Base-by-base conservation (phyloP, 148 eudicot genomes). In the Fagopyrum homotropicum region DNA sequence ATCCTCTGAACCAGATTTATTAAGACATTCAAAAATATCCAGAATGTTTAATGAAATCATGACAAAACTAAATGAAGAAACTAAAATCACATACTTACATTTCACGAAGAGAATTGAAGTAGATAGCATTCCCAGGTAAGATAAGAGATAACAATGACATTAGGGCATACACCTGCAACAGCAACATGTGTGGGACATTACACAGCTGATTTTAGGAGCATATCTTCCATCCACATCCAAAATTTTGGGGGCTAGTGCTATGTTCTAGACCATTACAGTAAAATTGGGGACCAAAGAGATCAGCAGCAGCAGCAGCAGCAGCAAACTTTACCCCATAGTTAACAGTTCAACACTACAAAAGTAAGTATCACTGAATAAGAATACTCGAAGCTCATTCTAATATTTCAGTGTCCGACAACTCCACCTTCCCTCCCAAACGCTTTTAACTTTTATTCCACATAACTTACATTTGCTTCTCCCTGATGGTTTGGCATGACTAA, bases 61-160 rank as follows among this genome's bases (percentile, higher is more conserved):
- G 15, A 9, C 43, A 60, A 60, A 9, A 61, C 68, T 29, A 61
- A 61, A 61, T 29, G 43, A 61, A 66, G 46, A 66, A 16, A 55
- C 63, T 15, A 29, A 15, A 74, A 48, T 51, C 6, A 52, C 12
- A 55, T 72, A 84, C 98, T 92, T 85, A 92, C 98, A 95, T 85
- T 92, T 95, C 98, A 52, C 98, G 84, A 45, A 95, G 61, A 71
- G 97, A 92, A 80, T 92, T 88, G 79, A 92, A 95, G 77, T 89
- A 95, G 74, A 95, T 92, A 69, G 97, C 83, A 16, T 86, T 86
- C 78, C 83, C 87, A 63, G 87, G 91, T 76, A 87, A 78, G 74
- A 92, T 49, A 72, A 95, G 89, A 5, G 98, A 88, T 79, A 95
- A 78, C 83, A 95, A 90, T 75, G 98, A 95, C 92, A 85, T 95